Evolutionary conservation across 139 green algal species (phyloP), one percentile per base, ranked within the genome.

Genomic region (Chlamydomonas sp.): DNA sequence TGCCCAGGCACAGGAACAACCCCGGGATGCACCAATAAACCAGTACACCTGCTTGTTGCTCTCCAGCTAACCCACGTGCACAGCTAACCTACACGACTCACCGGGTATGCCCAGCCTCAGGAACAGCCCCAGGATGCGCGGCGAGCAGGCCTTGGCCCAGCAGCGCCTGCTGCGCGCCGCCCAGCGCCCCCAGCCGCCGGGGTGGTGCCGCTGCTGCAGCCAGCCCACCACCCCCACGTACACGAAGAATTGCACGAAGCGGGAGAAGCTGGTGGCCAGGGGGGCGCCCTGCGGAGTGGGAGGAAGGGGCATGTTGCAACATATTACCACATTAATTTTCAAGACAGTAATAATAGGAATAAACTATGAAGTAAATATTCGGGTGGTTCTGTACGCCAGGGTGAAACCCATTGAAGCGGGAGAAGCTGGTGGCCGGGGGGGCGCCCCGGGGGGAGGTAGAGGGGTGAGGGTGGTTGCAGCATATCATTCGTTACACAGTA

Each of bases 191-290:
- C 83, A 88, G 15, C 73, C 83, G 31, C 83, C 83, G 0, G 83
- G 83, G 75, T 88, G 83, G 83, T 88, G 60, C 12, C 9, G n/a
- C 61, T 80, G n/a, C 83, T 88, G 83, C 62, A 88, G 62, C 20
- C 7, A n/a, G 18, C 20, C 58, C 15, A 66, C 63, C 73, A 76
- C 74, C 0, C 1, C 74, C 74, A 81, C 8, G 73, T 88, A 88
- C 49, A 60, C 49, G 9, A 4, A 18, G 7, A 88, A 60, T 74
- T 88, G 83, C 63, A 88, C 49, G 31, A 88, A 82, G 57, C 83
- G 83, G 2, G 73, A 82, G 20, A 77, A 18, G 73, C 14, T 77
- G 74, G 83, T 88, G 31, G 83, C 83, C 5, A 88, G 10, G 66
- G 66, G 66, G 12, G 66, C 66, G 66, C 66, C 66, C 66, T 71